Evolutionary conservation across 805 yeast species (phyloP), one percentile per base, ranked within the genome.

Genomic region (Candida ponderosae): DNA sequence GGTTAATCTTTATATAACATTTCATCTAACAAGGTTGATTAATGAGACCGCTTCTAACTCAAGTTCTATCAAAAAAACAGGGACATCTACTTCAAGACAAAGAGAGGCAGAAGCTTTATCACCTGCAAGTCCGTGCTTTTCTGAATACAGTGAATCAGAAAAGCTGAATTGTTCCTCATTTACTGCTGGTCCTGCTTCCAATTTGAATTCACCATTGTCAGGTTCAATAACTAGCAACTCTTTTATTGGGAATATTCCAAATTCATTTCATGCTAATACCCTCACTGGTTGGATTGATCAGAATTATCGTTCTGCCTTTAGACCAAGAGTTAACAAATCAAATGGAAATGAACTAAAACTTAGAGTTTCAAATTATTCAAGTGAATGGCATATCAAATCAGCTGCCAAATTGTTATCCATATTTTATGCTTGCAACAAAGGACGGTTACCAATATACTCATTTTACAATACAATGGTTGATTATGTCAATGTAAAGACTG

Each of bases 391-490:
- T 44, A 62, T 89, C 26, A 65, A 70, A 37, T 68, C 86, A 0
- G 86, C 88, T 0, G 77, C 83, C 2, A 63, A 72, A 20, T 62
- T 80, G 1, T 58, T 83, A 46, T 68, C 76, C 0, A 52, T 76
- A 14, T 68, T 81, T 20, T 72, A 73, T 50, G 59, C 60, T 31
- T 81, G 85, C 1, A 81, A 79, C 23, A 57, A 66, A 11, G 14
- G n/a, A 24, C 32, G 41, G 40, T 23, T 47, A 1, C 52, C 50
- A 2, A 37, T 33, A 3, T 50, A 36, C 31, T 11, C 58, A 0
- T 86, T 84, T 50, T 90, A 90, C 62, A 90, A 90, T 54, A 70
- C 82, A 5, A 63, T 88, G 59, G 81, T 83, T 3, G 97, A 90
- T 55, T 84, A 69, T 54, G 77, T 86, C 18, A 84, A 84, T 48